Evolutionary conservation across 2,329 filamentous ascomycete species (phyloP).

Genomic region (Penicillium sp.): DNA sequence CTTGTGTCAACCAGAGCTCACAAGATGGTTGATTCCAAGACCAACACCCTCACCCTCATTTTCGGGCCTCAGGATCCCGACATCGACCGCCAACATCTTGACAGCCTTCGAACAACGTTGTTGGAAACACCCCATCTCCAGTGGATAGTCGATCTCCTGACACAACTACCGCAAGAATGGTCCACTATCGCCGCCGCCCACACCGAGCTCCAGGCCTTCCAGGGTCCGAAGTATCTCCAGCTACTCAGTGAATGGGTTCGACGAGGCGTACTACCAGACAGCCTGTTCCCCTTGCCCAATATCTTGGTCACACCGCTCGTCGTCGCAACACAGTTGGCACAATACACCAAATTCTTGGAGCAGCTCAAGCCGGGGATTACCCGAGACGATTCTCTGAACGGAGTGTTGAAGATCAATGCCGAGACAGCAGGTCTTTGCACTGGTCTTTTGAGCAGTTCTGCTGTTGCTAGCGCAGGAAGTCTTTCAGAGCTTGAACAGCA

Average conservation of each 20-base stretch:
- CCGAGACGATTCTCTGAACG: neutral
- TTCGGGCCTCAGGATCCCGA: neutral
- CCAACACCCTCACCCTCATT: neutral
- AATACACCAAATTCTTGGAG: neutral
- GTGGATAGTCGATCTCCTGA: neutral
- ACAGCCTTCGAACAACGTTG: neutral
- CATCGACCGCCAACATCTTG: neutral
- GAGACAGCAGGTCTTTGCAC: neutral
- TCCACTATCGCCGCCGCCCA: neutral
- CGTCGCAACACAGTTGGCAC: neutral
- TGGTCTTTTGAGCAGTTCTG: neutral
- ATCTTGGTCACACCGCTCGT: neutral
- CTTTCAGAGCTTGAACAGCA: neutral
- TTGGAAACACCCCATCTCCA: neutral
- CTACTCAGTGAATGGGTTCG: neutral
- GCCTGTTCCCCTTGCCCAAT: neutral
- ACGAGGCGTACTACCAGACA: neutral
- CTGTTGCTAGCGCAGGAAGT: neutral
- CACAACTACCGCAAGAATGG: neutral
- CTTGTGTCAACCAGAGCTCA: neutral
- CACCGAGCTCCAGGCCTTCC: neutral
- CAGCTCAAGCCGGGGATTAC: neutral
- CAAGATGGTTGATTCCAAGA: neutral
- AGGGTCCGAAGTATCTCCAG: neutral
- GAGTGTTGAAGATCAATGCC: neutral